Percentiles rank a stretch among this genome's conserved stretches.
Evolutionary conservation across 805 yeast genomes (phyloP).

Genomic region (Metschnikowia chrysomelidarum): DNA sequence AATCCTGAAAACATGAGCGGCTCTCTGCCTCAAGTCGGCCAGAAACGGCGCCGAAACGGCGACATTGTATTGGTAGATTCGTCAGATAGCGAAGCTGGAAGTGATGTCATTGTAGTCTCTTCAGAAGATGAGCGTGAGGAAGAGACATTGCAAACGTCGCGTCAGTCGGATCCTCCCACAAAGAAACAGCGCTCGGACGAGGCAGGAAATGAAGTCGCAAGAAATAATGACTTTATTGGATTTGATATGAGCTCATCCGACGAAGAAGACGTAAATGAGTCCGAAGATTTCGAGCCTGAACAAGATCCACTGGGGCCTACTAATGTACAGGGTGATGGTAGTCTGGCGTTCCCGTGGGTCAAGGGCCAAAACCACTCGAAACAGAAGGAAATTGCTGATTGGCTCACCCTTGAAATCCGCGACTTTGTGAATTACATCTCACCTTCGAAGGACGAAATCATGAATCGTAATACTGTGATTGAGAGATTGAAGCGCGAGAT

Average conservation of each 20-base stretch:
- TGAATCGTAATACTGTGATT: constrained; percentile 64
- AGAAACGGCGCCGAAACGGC: constrained; percentile 18
- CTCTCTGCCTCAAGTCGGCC: too few relatives aligned
- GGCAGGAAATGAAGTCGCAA: constrained; percentile 36
- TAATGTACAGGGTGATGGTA: constrained; percentile 17
- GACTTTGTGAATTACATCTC: constrained; percentile 85
- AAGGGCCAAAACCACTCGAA: constrained; percentile 72
- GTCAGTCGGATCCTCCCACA: constrained; percentile 4
- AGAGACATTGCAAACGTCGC: constrained; percentile 2
- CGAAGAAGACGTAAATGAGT: constrained; percentile 27
- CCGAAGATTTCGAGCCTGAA: constrained; percentile 35
- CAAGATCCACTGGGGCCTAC: constrained; percentile 32
- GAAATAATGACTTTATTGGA: constrained; percentile 53
- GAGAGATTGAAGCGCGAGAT: constrained; percentile 53
- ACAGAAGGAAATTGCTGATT: constrained; percentile 76
- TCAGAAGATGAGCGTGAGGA: constrained; percentile 22
- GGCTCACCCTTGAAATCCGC: constrained; percentile 82
- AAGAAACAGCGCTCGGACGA: constrained; percentile 15
- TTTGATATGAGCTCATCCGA: constrained; percentile 52
- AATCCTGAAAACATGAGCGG: too few relatives aligned
- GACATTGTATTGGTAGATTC: constrained; percentile 34
- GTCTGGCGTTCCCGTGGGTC: constrained; percentile 67
- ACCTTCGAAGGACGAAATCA: constrained; percentile 74
- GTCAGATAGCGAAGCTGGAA: constrained; percentile 22
- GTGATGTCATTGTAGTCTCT: constrained; percentile 21